Base-by-base conservation (phyloP, 1,284 basidiomycete species). In the Irpex sp. region DNA sequence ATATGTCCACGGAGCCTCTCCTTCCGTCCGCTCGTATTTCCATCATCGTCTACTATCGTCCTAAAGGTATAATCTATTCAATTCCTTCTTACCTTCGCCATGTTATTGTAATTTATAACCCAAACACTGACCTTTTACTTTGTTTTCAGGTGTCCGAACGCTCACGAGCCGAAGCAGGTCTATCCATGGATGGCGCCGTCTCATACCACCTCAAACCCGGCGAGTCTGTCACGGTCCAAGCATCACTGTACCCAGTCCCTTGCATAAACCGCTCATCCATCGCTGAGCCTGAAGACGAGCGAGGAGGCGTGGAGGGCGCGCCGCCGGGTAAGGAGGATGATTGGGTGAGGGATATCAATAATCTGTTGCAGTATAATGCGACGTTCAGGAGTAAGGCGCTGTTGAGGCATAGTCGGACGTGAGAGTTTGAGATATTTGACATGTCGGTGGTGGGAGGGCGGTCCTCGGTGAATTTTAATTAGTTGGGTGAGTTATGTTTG, bases 311-410 rank as follows among this genome's bases (percentile, higher is more conserved):
- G 5, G 72, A 77, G 55, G 78, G 78, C 49, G 75, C 72, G 2
- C 73, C 71, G 6, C 87, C 91, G 0, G 92, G 92, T 5, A 92
- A 92, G 70, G 93, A 94, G 69, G 93, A 96, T 68, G 93, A 95
- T 70, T 98, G 96, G 96, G 94, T 98, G 21, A 81, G 93, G 65
- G 97, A 98, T 74, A 97, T 98, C 77, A 98, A 98, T 74, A 94
- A 92, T 66, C 76, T 96, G 63, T 76, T 96, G 63, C 93, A 96
- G 77, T 96, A 96, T 77, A 96, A 96, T 68, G 91, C 91, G 37
- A 94, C 93, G 0, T 96, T 96, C 75, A 79, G 92, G 74, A 95
- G 93, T 76, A 96, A 95, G 77, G 91, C 90, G 8, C 76, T 92
- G 64, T 73, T 91, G 67, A 78, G 87, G 68, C 87, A 92, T 69